Evolutionary conservation across 192 early-diverging fungal species (phyloP), one percentile per base, ranked within the genome.

Genomic region (Dimargaris xerosporica): DNA sequence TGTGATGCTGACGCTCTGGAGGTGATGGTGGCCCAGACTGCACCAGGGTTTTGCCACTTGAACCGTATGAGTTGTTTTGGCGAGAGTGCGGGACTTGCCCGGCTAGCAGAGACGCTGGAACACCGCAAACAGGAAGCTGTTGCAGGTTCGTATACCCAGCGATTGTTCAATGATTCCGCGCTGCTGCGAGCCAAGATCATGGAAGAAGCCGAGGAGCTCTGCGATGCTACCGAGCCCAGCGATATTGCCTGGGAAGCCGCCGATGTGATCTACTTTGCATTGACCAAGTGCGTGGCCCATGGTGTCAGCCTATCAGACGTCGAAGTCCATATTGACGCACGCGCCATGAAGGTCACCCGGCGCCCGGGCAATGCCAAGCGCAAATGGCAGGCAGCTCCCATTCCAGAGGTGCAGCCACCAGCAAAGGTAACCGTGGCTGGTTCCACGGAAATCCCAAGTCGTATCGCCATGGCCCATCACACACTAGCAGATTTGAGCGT

Each of bases 191-290:
- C 93, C 61, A 99, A 99, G 80, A 88, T 99, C 63, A 80, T 91
- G 73, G 96, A 99, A 69, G 94, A 97, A 73, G 96, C 96, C 1
- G 78, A 85, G 12, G 96, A 96, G 71, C 68, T 99, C 31, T 91
- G 89, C 55, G 82, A 90, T 25, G 92, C 96, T 45, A 76, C 66
- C 1, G 72, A 65, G 0, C 71, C 76, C 44, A 83, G 84, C 16
- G 89, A 97, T 9, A 84, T 96, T 70, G 91, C 93, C 3, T 94
- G 87, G 79, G 94, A 99, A 73, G 86, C 92, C 10, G 94, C 96
- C 17, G 96, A 99, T 69, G 67, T 97, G 60, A 80, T 99, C 61
- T 99, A 96, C 76, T 99, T 99, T 78, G 84, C 91, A 7, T 72
- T 99, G 64, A 82, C 81, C 59, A 93, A 90, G 66, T 93, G 91